phyloP scores from a whole-genome alignment of 192 early-diverging fungal species.

The Dimargaris xerosporica region DNA sequence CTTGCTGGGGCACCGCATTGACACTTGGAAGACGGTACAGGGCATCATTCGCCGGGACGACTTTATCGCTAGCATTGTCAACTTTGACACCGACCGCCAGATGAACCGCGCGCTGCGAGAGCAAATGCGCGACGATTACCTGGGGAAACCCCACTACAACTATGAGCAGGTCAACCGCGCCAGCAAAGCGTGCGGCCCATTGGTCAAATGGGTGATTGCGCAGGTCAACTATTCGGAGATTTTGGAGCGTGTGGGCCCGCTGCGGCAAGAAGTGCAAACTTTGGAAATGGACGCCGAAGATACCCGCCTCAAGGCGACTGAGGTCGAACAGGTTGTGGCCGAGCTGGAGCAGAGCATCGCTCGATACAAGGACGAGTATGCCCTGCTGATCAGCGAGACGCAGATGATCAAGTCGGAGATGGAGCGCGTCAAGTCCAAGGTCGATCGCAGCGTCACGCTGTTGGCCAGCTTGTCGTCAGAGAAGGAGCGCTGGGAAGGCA shows the following conservation, averaged over 20 bases:
- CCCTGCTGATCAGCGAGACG: conserved; percentile 84
- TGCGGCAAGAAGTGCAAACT: conserved; percentile 79
- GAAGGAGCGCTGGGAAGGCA: conserved; percentile 78
- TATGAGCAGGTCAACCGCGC: conserved; percentile 96
- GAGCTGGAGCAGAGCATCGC: conserved; percentile 79
- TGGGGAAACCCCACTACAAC: conserved; percentile 75
- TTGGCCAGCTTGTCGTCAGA: conserved; percentile 83
- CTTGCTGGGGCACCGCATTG: conserved; percentile 69
- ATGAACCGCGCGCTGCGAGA: conserved; percentile 66
- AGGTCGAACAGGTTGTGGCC: conserved; percentile 61
- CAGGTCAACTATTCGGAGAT: conserved; percentile 91
- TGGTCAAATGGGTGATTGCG: conserved; percentile 96
- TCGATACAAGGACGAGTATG: conserved; percentile 95
- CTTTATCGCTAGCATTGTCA: conserved; percentile 94
- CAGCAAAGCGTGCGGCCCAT: conserved; percentile 93
- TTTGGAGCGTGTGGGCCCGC: conserved; percentile 84
- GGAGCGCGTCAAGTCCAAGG: conserved; percentile 82
- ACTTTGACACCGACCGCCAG: conserved; percentile 77
- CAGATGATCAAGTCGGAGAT: conserved; percentile 83
- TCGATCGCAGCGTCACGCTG: conserved; percentile 77
- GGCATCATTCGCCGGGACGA: conserved; percentile 83
- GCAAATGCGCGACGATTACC: conserved; percentile 58
- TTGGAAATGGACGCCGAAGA: conserved; percentile 64
- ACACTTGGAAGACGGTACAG: conserved; percentile 88
- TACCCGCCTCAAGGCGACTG: conserved; percentile 49